A percentile compares a stretch with the other conserved stretches of the same genome.
phyloP scores from a whole-genome alignment of 352 stramenopile species.

The Salisapilia sapeloensis region DNA sequence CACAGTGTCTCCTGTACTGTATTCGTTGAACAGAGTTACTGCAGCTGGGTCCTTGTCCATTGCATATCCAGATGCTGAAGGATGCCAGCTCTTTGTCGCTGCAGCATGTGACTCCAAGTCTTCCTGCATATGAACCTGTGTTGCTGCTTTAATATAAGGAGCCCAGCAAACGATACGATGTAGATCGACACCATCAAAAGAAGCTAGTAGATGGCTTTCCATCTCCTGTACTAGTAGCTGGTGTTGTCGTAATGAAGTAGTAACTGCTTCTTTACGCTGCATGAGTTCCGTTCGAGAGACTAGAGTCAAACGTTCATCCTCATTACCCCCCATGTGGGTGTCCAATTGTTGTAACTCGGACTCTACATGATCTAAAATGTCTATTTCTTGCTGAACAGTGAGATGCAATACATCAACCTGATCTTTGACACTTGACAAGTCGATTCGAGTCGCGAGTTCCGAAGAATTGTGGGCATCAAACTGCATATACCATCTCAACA shows the following conservation, averaged over 20 bases:
- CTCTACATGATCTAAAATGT: conserved; percentile 13
- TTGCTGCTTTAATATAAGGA: conserved; percentile 32
- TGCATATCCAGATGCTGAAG: conserved; percentile 20
- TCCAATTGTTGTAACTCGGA: conserved; percentile 22
- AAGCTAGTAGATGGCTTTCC: conserved; percentile 30
- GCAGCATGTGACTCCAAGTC: conserved; percentile 6
- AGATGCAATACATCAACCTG: not conserved
- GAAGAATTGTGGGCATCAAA: conserved; percentile 6
- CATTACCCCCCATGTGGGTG: conserved; percentile 8
- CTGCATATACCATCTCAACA: conserved; percentile 42
- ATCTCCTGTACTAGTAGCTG: conserved; percentile 13
- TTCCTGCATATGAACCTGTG: conserved; percentile 24
- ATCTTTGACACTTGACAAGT: not conserved
- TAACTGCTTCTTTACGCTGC: too few relatives aligned
- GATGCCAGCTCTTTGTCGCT: conserved; percentile 17
- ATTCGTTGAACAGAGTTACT: conserved; percentile 12
- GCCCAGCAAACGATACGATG: conserved; percentile 24
- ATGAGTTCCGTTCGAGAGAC: too few relatives aligned
- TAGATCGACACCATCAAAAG: conserved; percentile 37
- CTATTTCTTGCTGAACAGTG: conserved; percentile 11
- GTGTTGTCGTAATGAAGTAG: conserved; percentile 18
- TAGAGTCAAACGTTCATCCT: not conserved
- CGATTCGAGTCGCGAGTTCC: not conserved
- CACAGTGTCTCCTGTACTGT: conserved; percentile 25
- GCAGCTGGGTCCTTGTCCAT: conserved; percentile 23